A percentile compares a stretch with the other conserved stretches of the same genome.
phyloP scores from a whole-genome alignment of 768 basidiomycete species.

The Suillus tomentosus region DNA sequence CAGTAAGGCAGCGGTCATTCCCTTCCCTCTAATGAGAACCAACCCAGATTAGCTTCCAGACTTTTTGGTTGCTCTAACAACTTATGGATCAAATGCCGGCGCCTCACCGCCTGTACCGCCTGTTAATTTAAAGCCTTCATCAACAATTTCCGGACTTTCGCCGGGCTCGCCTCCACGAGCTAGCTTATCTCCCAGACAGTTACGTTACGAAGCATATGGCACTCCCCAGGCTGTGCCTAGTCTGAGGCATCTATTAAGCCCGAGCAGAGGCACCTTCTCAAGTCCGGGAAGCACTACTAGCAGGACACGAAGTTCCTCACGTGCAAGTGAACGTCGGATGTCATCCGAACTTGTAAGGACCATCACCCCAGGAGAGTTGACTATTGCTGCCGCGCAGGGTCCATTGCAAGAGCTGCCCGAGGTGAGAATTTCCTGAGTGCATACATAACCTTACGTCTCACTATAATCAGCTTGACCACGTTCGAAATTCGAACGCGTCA shows the following conservation, averaged over 20 bases:
- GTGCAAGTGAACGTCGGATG: conserved; percentile 24
- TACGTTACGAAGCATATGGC: conserved; percentile 74
- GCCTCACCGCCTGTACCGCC: conserved; percentile 17
- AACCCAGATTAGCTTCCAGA: conserved; percentile 62
- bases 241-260: conserved; percentile 38
- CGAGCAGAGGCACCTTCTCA: conserved; percentile 36
- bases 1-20: conserved; percentile 44
- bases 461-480: background rate
- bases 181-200: conserved; percentile 42
- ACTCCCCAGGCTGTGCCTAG: conserved; percentile 55
- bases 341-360: conserved; percentile 28
- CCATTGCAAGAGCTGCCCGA: conserved; percentile 17
- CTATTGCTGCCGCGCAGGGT: conserved; percentile 26
- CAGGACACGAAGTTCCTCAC: conserved; percentile 35
- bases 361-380: conserved; percentile 35
- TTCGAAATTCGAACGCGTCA: background rate
- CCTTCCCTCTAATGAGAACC: conserved; percentile 10
- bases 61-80: conserved; percentile 55
- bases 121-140: conserved; percentile 9
- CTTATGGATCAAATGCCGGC: conserved; percentile 24
- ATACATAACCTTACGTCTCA: conserved; percentile 10
- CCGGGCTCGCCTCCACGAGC: conserved; percentile 25
- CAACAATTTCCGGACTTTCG: conserved; percentile 22
- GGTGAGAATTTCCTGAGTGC: conserved; percentile 18
- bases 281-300: conserved; percentile 29